Percentiles rank a stretch among this genome's conserved stretches.
phyloP scores from a whole-genome alignment of 768 basidiomycete genomes.

The Flagelloscypha sp. region DNA sequence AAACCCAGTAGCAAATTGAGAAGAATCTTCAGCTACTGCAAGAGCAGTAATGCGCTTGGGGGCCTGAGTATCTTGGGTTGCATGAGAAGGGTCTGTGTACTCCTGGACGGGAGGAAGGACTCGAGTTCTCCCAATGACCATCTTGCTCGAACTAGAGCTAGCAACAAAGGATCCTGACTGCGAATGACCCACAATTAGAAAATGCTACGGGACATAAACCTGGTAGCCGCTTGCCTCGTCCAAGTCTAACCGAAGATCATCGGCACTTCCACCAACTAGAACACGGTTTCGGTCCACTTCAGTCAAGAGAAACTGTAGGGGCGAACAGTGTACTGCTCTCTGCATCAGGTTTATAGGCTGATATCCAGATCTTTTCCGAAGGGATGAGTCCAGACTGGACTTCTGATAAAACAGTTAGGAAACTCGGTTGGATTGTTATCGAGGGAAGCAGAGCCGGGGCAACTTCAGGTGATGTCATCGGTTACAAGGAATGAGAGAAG shows the following conservation, averaged over 20 bases:
- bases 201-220: no score
- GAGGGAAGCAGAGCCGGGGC: no score
- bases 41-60: slow-evolving; percentile 56
- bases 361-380: slow-evolving; percentile 64
- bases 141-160: neutral
- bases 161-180: no score
- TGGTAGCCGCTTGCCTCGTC: no score
- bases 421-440: slow-evolving; percentile 57
- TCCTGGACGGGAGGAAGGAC: slow-evolving; percentile 44
- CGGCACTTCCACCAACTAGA: no score
- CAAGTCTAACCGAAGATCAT: no score
- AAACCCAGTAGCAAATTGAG: slow-evolving; percentile 53
- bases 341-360: slow-evolving; percentile 49
- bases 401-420: slow-evolving; percentile 52
- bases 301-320: slow-evolving; percentile 46
- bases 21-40: slow-evolving; percentile 50
- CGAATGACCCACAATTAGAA: no score
- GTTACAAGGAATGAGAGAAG: no score
- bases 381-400: slow-evolving; percentile 49
- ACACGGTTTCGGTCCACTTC: slow-evolving; percentile 45
- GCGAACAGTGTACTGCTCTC: slow-evolving; percentile 40
- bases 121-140: neutral
- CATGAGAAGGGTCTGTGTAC: slow-evolving; percentile 37
- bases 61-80: slow-evolving; percentile 31
- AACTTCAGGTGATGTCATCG: no score